These are phyloP conservation scores for Camellia lanceoleosa DNA, from an alignment of 148 eudicot genomes.

Conservation along the genomic window DNA sequence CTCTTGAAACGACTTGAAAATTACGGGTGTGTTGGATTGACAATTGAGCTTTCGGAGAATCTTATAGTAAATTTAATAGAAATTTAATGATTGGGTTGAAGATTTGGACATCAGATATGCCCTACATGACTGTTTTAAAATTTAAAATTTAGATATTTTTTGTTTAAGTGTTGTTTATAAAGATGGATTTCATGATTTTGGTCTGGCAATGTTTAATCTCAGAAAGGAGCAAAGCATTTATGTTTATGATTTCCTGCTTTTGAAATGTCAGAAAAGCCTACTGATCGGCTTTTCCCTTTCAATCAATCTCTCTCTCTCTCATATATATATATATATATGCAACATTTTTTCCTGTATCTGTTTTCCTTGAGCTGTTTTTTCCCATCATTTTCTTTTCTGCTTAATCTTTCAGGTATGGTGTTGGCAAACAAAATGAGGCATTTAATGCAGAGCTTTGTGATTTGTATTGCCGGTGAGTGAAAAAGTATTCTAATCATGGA, in stretches of 20 bases:
- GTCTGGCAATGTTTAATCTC: no score
- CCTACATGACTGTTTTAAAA: not conserved
- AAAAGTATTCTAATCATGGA: not conserved
- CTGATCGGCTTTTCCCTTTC: not conserved
- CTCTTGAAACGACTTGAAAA: not conserved
- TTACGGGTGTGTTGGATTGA: not conserved
- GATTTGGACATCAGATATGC: not conserved
- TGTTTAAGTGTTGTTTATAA: not conserved
- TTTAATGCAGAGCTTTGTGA: constrained; percentile 82
- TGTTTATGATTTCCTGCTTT: not conserved
- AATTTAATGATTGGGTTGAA: not conserved
- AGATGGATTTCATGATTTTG: no score
- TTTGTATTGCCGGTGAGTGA: constrained; percentile 70
- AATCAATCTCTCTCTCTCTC: not conserved
- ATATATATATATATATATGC: no score
- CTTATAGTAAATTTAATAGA: not conserved
- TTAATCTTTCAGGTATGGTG: constrained; percentile 59
- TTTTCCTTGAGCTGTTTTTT: not conserved
- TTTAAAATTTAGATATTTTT: not conserved
- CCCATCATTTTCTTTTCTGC: not conserved
- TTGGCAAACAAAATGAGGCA: constrained; percentile 81
- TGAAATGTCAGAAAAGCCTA: not conserved
- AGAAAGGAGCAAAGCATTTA: not conserved
- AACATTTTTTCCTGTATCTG: not conserved
- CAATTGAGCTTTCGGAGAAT: not conserved